Conservation (phyloP, 192 early-diverging fungal genomes). For the Linnemannia zychae region DNA sequence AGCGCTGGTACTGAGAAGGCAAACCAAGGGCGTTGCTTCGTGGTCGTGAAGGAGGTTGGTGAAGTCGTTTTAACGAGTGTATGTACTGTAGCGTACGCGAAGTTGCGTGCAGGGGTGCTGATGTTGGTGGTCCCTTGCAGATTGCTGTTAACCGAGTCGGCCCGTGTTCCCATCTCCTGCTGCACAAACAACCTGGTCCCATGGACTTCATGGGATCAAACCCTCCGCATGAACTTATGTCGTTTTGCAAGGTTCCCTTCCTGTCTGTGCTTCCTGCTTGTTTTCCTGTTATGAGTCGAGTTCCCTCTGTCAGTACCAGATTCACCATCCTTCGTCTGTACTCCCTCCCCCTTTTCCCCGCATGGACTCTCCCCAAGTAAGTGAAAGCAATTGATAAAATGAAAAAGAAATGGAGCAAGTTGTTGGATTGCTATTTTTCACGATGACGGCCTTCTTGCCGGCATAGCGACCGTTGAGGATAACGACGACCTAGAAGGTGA, state of each 20-base stretch:
- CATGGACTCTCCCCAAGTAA: conserved; percentile 3
- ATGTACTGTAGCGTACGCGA: no score
- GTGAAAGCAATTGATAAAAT: not conserved
- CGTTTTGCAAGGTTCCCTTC: not conserved
- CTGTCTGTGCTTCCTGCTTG: not conserved
- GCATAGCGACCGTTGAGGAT: conserved; percentile 98
- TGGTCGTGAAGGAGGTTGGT: not conserved
- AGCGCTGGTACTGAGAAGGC: not conserved
- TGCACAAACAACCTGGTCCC: not conserved
- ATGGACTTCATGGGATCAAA: not conserved
- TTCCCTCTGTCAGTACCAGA: not conserved
- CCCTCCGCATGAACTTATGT: not conserved
- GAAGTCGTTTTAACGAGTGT: not conserved
- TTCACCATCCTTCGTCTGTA: not conserved
- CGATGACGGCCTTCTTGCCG: conserved; percentile 99
- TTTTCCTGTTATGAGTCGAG: not conserved
- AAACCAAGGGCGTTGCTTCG: not conserved
- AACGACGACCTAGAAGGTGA: conserved; percentile 86
- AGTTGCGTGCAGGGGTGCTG: not conserved
- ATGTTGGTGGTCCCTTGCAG: conserved; percentile 22
- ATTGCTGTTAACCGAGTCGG: not conserved
- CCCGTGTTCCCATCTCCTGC: not conserved
- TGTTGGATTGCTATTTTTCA: conserved; percentile 75
- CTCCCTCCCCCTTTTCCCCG: not conserved
- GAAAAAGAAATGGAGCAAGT: conserved; percentile 17